Base-by-base conservation (phyloP, 192 early-diverging fungal genomes). In the Anaeromyces robustus region DNA sequence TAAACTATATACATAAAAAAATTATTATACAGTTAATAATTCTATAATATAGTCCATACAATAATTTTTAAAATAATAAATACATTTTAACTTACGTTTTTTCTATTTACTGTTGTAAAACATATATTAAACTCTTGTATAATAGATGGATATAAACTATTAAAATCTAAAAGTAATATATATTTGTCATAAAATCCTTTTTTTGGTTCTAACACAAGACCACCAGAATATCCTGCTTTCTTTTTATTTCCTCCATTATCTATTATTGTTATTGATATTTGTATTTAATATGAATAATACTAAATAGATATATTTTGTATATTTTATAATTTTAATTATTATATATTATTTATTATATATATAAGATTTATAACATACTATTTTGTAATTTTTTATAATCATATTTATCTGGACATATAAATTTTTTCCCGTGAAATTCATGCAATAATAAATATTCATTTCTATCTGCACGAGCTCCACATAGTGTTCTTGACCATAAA, bases 81-180 rank as follows among this genome's bases (percentile, higher is more conserved):
- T 6, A 83, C 11, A n/a, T 84, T 29, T 77, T 83, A 30, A 30
- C 17, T 29, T 79, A 31, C 59, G 18, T 43, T 28, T 30, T 80
- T 9, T 30, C 93, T 87, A 32, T 92, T 86, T 17, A 98, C 95
- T 0, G 98, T 99, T 18, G 98, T 99, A 82, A 99, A 99, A 86
- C 97, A 98, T 80, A 99, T 95, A 84, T 99, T 99, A 89, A 94
- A 99, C 85, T 99, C 98, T 83, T 98, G 98, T 83, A 99, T 98
- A 79, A 99, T 99, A 29, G 96, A 96, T 78, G 98, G 97, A 81
- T 99, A 98, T 92, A 99, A 90, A 88, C 93, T 94, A 91, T 98
- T 98, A 86, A 99, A 99, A 89, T 99, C 98, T 78, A 99, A 87
- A 43, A 98, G 86, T 28, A 99, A 84, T 7, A 99, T 95, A 84